These are phyloP conservation scores for Hemileccinum impolitum DNA, from an alignment of 768 basidiomycete genomes.

Conservation along the genomic window DNA sequence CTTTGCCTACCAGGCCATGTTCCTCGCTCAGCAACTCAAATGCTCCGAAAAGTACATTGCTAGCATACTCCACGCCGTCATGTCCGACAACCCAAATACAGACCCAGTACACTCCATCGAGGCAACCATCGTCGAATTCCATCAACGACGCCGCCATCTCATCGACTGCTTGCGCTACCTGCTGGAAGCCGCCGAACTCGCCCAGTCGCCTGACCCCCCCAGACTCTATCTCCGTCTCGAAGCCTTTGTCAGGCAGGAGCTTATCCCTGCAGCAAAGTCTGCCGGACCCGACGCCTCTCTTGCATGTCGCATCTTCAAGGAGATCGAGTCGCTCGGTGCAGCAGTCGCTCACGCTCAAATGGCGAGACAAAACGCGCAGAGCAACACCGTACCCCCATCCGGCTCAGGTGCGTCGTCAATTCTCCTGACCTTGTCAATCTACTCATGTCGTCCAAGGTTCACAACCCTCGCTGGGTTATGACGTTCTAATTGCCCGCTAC, in stretches of 20 bases:
- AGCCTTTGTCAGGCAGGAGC: slow-evolving; percentile 52
- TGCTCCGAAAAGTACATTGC: slow-evolving; percentile 82
- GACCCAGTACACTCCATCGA: slow-evolving; percentile 58
- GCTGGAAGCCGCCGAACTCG: slow-evolving; percentile 56
- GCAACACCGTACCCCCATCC: slow-evolving; percentile 54
- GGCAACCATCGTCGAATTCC: slow-evolving; percentile 61
- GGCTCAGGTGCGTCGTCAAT: slow-evolving; percentile 43
- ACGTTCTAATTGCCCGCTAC: slow-evolving; percentile 63
- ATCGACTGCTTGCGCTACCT: slow-evolving; percentile 70
- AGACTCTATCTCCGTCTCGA: slow-evolving; percentile 50
- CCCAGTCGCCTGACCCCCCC: slow-evolving; percentile 42
- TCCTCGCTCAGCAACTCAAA: slow-evolving; percentile 77
- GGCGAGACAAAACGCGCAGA: slow-evolving; percentile 57
- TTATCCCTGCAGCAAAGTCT: slow-evolving; percentile 40
- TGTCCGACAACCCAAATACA: slow-evolving; percentile 63
- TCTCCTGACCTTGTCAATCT: background rate
- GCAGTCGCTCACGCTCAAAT: slow-evolving; percentile 52
- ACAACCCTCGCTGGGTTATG: slow-evolving; percentile 54
- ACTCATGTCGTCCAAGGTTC: slow-evolving; percentile 32
- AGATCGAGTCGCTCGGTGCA: slow-evolving; percentile 58
- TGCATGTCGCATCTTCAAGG: slow-evolving; percentile 54
- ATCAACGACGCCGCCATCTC: slow-evolving; percentile 65
- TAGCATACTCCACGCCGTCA: slow-evolving; percentile 60
- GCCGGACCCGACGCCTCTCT: slow-evolving; percentile 43
- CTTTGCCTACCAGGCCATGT: slow-evolving; percentile 72